Evolutionary conservation across 2,329 filamentous ascomycete genomes (phyloP).

Genomic region (Drechslerella dactyloides): DNA sequence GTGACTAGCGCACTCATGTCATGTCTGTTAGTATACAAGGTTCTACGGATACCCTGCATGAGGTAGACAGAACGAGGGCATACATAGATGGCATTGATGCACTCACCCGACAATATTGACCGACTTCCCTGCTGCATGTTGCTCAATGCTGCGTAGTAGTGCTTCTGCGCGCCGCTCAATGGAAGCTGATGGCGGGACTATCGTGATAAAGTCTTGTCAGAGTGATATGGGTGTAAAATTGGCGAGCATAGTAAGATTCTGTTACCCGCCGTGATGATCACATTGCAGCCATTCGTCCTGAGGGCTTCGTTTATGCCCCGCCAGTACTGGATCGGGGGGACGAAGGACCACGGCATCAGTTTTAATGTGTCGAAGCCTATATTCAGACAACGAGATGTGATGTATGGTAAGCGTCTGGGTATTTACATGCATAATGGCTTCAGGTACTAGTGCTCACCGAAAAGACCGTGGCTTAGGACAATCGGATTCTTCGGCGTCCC

Average conservation of each 20-base stretch:
- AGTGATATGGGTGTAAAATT: too few species aligned
- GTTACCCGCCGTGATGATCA: conserved; percentile 64
- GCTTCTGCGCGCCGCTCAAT: conserved; percentile 68
- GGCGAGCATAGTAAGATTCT: too few species aligned
- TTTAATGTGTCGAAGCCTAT: conserved; percentile 46
- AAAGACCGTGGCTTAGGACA: conserved; percentile 70
- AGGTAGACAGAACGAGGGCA: background rate
- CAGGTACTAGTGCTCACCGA: conserved; percentile 65
- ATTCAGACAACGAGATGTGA: conserved; percentile 62
- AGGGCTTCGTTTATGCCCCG: conserved; percentile 69
- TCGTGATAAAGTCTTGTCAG: background rate
- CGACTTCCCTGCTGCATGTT: conserved; percentile 58
- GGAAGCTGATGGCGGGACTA: conserved; percentile 67
- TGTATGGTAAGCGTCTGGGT: too few species aligned
- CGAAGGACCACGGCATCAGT: conserved; percentile 32
- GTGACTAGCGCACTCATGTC: conserved; percentile 60
- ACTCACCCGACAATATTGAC: conserved; percentile 54
- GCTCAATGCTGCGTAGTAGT: conserved; percentile 64
- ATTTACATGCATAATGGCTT: too few species aligned
- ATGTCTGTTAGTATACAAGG: too few species aligned
- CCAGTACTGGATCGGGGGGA: conserved; percentile 63
- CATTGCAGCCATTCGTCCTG: conserved; percentile 63
- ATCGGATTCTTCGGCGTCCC: conserved; percentile 67
- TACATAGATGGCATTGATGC: background rate
- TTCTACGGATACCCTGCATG: too few species aligned